phyloP scores from a whole-genome alignment of 169 alveolate species.

The Plasmodium sp. region DNA sequence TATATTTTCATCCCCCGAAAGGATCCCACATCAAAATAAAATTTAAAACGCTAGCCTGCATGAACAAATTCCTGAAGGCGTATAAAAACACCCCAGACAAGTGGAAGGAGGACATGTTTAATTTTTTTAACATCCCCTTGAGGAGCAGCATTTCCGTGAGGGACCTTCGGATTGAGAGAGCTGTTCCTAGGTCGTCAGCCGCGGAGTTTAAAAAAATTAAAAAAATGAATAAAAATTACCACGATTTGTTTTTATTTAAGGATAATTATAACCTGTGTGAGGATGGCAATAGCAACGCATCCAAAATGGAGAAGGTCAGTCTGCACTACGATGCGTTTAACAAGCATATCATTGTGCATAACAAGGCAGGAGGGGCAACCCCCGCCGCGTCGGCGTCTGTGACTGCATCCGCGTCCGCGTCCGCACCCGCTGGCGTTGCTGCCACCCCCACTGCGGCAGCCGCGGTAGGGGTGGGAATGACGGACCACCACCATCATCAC shows the following conservation, averaged over 20 bases:
- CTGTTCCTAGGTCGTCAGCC: constrained; percentile 61
- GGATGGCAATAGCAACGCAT: not conserved
- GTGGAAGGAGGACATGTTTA: constrained; percentile 75
- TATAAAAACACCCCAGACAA: constrained; percentile 73
- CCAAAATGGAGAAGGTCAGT: constrained; percentile 33
- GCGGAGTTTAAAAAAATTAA: constrained; percentile 55
- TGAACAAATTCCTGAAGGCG: constrained; percentile 49
- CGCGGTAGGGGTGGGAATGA: not conserved
- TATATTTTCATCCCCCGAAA: constrained; percentile 72
- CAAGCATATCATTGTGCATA: constrained; percentile 24
- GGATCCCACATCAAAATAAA: constrained; percentile 75
- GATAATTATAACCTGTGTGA: constrained; percentile 59
- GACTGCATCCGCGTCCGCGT: not conserved
- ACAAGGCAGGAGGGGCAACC: not conserved
- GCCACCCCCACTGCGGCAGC: not conserved
- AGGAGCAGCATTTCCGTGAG: constrained; percentile 75
- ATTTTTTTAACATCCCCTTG: constrained; percentile 63
- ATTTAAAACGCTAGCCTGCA: constrained; percentile 38
- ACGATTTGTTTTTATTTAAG: constrained; percentile 53
- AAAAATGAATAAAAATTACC: constrained; percentile 33
- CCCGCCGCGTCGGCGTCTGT: not conserved
- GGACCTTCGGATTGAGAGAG: constrained; percentile 69
- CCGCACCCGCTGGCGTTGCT: not conserved
- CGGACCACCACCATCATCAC: not conserved
- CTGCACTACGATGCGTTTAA: constrained; percentile 34